phyloP scores from a whole-genome alignment of 129 eudicot species.

The Apium graveolens region DNA sequence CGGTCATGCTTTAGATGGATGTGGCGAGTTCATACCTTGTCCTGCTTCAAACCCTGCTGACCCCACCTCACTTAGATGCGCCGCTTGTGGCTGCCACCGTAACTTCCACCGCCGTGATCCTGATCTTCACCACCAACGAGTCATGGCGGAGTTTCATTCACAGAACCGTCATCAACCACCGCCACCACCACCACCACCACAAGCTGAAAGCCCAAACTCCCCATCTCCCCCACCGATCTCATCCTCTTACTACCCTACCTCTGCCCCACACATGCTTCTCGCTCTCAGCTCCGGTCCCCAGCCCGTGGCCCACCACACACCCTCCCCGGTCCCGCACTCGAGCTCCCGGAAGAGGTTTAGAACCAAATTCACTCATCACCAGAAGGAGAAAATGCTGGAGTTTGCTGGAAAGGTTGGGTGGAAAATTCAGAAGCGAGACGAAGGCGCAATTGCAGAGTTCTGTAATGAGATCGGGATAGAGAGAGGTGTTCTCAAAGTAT shows the following conservation, averaged over 20 bases:
- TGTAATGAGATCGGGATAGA: slow-evolving; percentile 68
- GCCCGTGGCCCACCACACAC: slow-evolving; percentile 10
- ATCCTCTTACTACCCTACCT: slow-evolving; percentile 66
- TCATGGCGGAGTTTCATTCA: slow-evolving; percentile 58
- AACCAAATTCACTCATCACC: not conserved
- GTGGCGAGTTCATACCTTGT: slow-evolving; percentile 90
- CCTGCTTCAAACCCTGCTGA: slow-evolving; percentile 47
- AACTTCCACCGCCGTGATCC: slow-evolving; percentile 99
- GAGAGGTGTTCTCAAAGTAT: slow-evolving; percentile 67
- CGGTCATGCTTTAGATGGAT: slow-evolving; percentile 89
- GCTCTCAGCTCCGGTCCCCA: slow-evolving; percentile 57
- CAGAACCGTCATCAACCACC: slow-evolving; percentile 84
- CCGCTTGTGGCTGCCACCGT: slow-evolving; percentile 97
- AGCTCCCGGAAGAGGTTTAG: not conserved
- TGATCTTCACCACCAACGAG: slow-evolving; percentile 30
- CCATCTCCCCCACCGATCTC: slow-evolving; percentile 91
- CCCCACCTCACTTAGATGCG: slow-evolving; percentile 81
- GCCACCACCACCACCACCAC: slow-evolving; percentile 22
- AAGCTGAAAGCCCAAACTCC: slow-evolving; percentile 43
- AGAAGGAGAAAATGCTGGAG: slow-evolving; percentile 42
- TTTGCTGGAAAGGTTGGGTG: slow-evolving; percentile 70
- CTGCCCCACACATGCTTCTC: slow-evolving; percentile 83
- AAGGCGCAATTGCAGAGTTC: slow-evolving; percentile 30
- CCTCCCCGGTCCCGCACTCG: not conserved
- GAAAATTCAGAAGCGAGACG: slow-evolving; percentile 80